Base-by-base conservation (phyloP, 2,329 filamentous ascomycete species). In the Penicillium sp. region DNA sequence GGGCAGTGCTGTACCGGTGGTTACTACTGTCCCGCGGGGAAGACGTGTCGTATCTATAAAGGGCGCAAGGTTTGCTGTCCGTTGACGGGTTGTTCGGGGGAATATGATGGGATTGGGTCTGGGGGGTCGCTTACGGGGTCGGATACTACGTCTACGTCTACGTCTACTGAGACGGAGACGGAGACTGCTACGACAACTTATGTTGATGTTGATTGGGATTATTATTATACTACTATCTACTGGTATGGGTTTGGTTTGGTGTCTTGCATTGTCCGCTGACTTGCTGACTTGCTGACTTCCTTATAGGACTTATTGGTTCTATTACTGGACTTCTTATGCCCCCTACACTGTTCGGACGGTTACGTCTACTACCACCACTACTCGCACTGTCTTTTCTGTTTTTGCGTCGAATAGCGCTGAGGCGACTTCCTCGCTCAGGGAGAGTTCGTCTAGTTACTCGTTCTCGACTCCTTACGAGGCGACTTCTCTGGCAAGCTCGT, bases 171-270 rank as follows among this genome's bases (percentile, higher is more conserved):
- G 21, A 46, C 49, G 9, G 52, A 40, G 13, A 60, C 55, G 2
- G 41, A 52, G 41, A 52, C 52, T 4, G 18, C 18, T 1, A 55
- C 50, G 2, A 52, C 34, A 21, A 47, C 46, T 18, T 55, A 53
- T 52, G 39, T 44, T 2, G 39, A 29, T 25, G 27, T 34, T 13
- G 46, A 47, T 38, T 60, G 38, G 27, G 47, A 53, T 3, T 63
- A 63, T 31, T 63, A 59, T 40, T 61, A 57, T 40, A 62, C 60
- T 3, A 63, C 61, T 6, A 49, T 60, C 29, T 61, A 58, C 38
- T 63, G 61, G 60, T 63, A 34, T 49, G 59, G 2, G 6, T 34
- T 37, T 15, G 0, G 2, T 39, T 6, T 39, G 21, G 23, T 15
- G 8, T 5, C 1, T 3, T 16, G 13, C 5, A 32, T 8, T 6